Conservation (phyloP, 306 rosid species). For the Mimosa bimucronata region DNA sequence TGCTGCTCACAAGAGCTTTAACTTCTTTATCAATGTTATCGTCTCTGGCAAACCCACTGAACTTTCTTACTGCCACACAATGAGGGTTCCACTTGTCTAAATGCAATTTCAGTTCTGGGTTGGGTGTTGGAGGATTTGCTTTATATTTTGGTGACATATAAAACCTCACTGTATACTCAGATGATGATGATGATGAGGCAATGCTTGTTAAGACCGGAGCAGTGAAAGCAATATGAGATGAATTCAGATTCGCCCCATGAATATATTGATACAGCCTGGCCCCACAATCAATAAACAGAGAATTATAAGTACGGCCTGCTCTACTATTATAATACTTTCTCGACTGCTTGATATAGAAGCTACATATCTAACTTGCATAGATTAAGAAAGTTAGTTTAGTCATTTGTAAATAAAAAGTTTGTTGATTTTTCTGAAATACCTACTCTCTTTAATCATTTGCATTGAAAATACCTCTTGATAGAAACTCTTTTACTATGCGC, state of each 20-base stretch:
- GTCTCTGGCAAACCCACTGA: slow-evolving; percentile 72
- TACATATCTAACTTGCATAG: too few relatives aligned
- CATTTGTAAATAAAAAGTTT: too few relatives aligned
- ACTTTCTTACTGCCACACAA: slow-evolving; percentile 69
- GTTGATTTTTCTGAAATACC: too few relatives aligned
- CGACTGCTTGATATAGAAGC: too few relatives aligned
- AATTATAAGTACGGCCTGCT: not conserved
- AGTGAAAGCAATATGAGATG: slow-evolving; percentile 49
- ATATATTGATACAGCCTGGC: slow-evolving; percentile 74
- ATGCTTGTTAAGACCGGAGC: slow-evolving; percentile 71
- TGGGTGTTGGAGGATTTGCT: slow-evolving; percentile 58
- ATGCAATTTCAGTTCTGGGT: slow-evolving; percentile 55
- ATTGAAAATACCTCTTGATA: too few relatives aligned
- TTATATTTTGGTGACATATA: slow-evolving; percentile 46
- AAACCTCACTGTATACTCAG: slow-evolving; percentile 47
- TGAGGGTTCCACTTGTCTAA: slow-evolving; percentile 57
- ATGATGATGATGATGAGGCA: slow-evolving; percentile 31
- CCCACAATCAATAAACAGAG: not conserved
- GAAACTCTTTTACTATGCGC: not conserved
- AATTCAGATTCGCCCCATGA: slow-evolving; percentile 65
- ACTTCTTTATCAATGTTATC: slow-evolving; percentile 51
- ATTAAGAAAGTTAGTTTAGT: too few relatives aligned
- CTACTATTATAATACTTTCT: too few relatives aligned
- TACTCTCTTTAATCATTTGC: not conserved
- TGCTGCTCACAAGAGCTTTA: slow-evolving; percentile 52